These are phyloP conservation scores for Penicillium coffeae DNA, from an alignment of 495 filamentous ascomycete species.

Conservation along the genomic window DNA sequence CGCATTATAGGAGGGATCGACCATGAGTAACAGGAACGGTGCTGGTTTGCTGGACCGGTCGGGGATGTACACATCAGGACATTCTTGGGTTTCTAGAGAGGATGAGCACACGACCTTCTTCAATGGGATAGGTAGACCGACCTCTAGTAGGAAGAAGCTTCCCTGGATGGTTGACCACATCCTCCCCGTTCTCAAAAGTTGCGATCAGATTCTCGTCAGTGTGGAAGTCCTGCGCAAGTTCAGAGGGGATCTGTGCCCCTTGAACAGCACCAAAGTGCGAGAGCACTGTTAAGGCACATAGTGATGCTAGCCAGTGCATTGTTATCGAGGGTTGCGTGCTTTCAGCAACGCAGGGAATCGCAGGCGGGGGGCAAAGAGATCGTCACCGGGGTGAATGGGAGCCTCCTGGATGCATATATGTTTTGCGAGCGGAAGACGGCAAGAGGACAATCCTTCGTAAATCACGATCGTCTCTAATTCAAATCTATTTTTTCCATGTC, in stretches of 20 bases:
- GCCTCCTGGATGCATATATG: no score
- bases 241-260: not conserved
- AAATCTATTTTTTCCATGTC: not conserved
- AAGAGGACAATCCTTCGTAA: no score
- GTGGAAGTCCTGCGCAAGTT: not conserved
- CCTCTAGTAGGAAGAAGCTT: not conserved
- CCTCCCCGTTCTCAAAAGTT: not conserved
- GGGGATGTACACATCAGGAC: not conserved
- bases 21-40: constrained; percentile 1
- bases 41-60: not conserved
- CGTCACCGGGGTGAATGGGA: no score
- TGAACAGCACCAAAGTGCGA: not conserved
- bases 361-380: not conserved
- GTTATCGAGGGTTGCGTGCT: not conserved
- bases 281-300: not conserved
- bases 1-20: constrained; percentile 1
- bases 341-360: not conserved
- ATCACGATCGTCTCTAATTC: not conserved
- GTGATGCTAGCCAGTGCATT: not conserved
- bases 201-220: not conserved
- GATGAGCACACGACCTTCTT: not conserved
- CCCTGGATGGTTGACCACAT: not conserved
- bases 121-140: not conserved
- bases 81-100: not conserved
- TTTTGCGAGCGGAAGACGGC: no score